Evolutionary conservation across 805 yeast species (phyloP).

Genomic region (Sugiyamaella smithiae): DNA sequence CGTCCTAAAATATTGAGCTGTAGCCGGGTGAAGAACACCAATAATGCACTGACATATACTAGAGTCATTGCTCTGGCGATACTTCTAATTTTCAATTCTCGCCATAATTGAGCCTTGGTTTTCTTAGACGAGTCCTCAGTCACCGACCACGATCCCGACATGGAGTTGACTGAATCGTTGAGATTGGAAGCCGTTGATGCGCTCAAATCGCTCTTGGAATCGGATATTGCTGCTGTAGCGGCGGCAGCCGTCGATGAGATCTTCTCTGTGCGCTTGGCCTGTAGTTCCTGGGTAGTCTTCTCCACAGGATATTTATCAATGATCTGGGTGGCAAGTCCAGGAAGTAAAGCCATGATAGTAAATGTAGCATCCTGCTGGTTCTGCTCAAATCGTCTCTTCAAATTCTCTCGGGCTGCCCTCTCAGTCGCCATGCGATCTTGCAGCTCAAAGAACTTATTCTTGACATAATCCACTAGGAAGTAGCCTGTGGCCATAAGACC

Average conservation of each 20-base stretch:
- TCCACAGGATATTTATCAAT: slow-evolving; percentile 66
- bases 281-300: slow-evolving; percentile 63
- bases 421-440: slow-evolving; percentile 55
- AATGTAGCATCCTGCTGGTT: slow-evolving; percentile 87
- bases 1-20: slow-evolving; percentile 89
- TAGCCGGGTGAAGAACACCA: slow-evolving; percentile 75
- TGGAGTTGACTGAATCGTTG: slow-evolving; percentile 13
- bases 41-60: slow-evolving; percentile 62
- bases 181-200: slow-evolving; percentile 14
- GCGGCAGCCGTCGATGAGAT: neutral
- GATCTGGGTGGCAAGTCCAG: slow-evolving; percentile 68
- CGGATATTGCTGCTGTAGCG: slow-evolving; percentile 1
- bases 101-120: slow-evolving; percentile 75
- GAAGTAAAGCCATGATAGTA: slow-evolving; percentile 78
- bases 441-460: slow-evolving; percentile 45
- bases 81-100: slow-evolving; percentile 70
- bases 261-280: slow-evolving; percentile 48
- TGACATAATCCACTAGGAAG: slow-evolving; percentile 43
- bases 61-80: slow-evolving; percentile 70
- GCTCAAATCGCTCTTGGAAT: slow-evolving; percentile 3
- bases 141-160: slow-evolving; percentile 17
- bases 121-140: slow-evolving; percentile 28
- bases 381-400: slow-evolving; percentile 80
- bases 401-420: slow-evolving; percentile 60
- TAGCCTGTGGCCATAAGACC: slow-evolving; percentile 47